Percentiles rank a stretch among this genome's conserved stretches.
phyloP scores from a whole-genome alignment of 2,329 filamentous ascomycete species.

The Phialophora tarda region DNA sequence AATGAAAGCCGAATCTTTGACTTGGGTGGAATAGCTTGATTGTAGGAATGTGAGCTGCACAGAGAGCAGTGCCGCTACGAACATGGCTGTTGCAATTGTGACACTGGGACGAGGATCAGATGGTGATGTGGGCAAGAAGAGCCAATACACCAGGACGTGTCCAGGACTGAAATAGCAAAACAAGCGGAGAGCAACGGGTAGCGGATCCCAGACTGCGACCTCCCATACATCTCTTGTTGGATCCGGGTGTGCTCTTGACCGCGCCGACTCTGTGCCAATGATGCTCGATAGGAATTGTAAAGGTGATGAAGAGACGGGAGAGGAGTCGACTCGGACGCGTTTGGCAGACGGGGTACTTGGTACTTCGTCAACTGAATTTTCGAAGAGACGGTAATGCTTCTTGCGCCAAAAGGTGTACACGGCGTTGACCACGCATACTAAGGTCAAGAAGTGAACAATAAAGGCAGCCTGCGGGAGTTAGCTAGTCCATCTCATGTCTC shows the following conservation, averaged over 20 bases:
- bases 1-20: slow-evolving; percentile 81
- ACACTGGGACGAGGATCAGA: slow-evolving; percentile 82
- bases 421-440: slow-evolving; percentile 75
- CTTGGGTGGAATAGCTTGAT: slow-evolving; percentile 78
- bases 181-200: slow-evolving; percentile 78
- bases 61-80: slow-evolving; percentile 76
- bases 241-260: slow-evolving; percentile 82
- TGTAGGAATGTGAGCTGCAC: slow-evolving; percentile 76
- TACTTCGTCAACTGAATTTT: slow-evolving; percentile 76
- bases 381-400: slow-evolving; percentile 89
- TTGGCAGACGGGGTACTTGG: slow-evolving; percentile 83
- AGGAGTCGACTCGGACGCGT: slow-evolving; percentile 85
- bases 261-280: slow-evolving; percentile 72
- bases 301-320: slow-evolving; percentile 77
- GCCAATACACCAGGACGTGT: slow-evolving; percentile 87
- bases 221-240: slow-evolving; percentile 91
- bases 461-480: slow-evolving; percentile 64
- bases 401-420: slow-evolving; percentile 80
- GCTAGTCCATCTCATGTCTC: slow-evolving; percentile 10
- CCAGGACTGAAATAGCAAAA: slow-evolving; percentile 93
- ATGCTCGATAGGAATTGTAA: slow-evolving; percentile 73
- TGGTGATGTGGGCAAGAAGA: slow-evolving; percentile 78
- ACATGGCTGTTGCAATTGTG: slow-evolving; percentile 80
- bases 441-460: slow-evolving; percentile 71
- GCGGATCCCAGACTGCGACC: slow-evolving; percentile 88